phyloP scores from a whole-genome alignment of 345 rosid genomes.

The Schrenkiella parvula region DNA sequence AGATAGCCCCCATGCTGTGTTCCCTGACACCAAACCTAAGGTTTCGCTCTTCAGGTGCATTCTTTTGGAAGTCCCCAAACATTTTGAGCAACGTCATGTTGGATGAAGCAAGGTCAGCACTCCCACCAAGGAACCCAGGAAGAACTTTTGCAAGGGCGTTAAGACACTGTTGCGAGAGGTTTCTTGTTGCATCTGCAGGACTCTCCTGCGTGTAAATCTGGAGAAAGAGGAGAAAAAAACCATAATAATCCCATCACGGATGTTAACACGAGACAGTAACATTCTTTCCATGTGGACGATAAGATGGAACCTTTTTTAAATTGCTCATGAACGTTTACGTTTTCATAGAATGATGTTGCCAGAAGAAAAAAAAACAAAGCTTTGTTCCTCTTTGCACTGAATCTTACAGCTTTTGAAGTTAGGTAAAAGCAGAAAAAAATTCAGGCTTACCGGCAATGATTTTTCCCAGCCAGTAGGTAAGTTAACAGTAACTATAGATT shows the following conservation, averaged over 20 bases:
- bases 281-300: not conserved
- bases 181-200: constrained; percentile 92
- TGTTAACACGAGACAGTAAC: not conserved
- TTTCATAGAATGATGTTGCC: not conserved
- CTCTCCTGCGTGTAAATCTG: constrained; percentile 82
- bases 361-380: not conserved
- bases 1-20: constrained; percentile 94
- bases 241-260: not conserved
- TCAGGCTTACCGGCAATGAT: constrained; percentile 73
- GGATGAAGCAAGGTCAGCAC: constrained; percentile 97
- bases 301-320: not conserved
- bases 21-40: constrained; percentile 94
- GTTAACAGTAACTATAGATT: constrained; percentile 65
- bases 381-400: not conserved
- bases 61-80: constrained; percentile 86
- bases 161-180: constrained; percentile 79
- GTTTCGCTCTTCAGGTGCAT: constrained; percentile 84
- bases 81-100: constrained; percentile 91
- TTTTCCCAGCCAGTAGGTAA: constrained; percentile 89
- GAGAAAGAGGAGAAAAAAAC: constrained; percentile 15
- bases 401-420: not conserved
- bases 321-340: no score
- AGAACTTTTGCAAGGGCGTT: constrained; percentile 75
- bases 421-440: constrained; percentile 2
- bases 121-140: constrained; percentile 94